phyloP scores from a whole-genome alignment of 2,329 filamentous ascomycete genomes.

The Beauveria sp. region DNA sequence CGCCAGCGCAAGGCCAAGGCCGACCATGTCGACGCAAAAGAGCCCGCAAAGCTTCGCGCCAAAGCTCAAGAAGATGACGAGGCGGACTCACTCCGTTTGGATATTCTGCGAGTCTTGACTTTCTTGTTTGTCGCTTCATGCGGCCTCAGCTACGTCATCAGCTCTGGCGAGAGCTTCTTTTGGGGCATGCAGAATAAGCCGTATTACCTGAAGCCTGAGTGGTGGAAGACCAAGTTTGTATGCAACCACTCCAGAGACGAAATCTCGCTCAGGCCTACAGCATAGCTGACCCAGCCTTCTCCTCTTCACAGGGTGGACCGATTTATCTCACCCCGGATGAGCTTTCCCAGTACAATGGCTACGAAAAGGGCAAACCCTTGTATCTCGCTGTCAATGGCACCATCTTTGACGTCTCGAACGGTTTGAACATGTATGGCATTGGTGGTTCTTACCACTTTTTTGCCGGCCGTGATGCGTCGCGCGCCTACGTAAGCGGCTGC shows the following conservation, averaged over 20 bases:
- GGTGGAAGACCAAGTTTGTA: slow-evolving; percentile 56
- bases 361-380: slow-evolving; percentile 65
- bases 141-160: slow-evolving; percentile 69
- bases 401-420: slow-evolving; percentile 74
- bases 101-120: slow-evolving; percentile 60
- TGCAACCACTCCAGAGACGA: slow-evolving; percentile 18
- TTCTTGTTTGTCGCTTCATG: slow-evolving; percentile 60
- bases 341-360: slow-evolving; percentile 70
- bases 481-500: slow-evolving; percentile 88
- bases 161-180: slow-evolving; percentile 58
- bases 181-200: slow-evolving; percentile 59
- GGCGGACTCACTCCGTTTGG: slow-evolving; percentile 45
- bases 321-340: slow-evolving; percentile 66
- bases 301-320: slow-evolving; percentile 42
- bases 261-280: background rate
- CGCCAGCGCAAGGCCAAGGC: slow-evolving; percentile 37
- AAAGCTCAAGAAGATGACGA: slow-evolving; percentile 48
- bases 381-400: slow-evolving; percentile 86
- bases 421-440: slow-evolving; percentile 65
- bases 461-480: slow-evolving; percentile 75
- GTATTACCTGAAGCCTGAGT: slow-evolving; percentile 50
- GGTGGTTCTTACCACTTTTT: slow-evolving; percentile 85
- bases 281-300: slow-evolving; percentile 5
- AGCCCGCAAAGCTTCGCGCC: background rate
- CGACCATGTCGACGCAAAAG: slow-evolving; percentile 12